Conservation (phyloP, 805 yeast genomes). For the Brettanomyces naardenensis region DNA sequence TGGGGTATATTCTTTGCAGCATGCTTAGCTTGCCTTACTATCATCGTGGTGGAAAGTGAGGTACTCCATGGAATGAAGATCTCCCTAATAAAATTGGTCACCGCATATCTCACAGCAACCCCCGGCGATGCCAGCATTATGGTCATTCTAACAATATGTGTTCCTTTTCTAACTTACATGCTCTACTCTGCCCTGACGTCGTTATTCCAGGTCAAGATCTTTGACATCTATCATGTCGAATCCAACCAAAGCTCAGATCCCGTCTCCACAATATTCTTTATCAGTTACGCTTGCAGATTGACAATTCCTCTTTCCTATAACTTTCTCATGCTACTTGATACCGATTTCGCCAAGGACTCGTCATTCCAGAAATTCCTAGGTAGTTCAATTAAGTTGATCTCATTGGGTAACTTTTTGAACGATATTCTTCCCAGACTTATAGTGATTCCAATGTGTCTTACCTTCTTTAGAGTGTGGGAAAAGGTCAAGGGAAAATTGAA, state of each 20-base stretch:
- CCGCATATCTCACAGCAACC: slow-evolving; percentile 17
- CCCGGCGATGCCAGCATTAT: slow-evolving; percentile 11
- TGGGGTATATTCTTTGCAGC: slow-evolving; percentile 32
- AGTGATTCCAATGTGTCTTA: slow-evolving; percentile 58
- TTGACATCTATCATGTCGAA: slow-evolving; percentile 64
- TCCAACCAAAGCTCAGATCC: slow-evolving; percentile 68
- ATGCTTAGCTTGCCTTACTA: slow-evolving; percentile 35
- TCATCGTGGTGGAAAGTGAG: slow-evolving; percentile 64
- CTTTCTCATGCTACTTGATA: slow-evolving; percentile 56
- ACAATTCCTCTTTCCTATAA: slow-evolving; percentile 79
- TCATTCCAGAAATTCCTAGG: slow-evolving; percentile 71
- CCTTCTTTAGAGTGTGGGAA: slow-evolving; percentile 63
- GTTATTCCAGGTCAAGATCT: slow-evolving; percentile 57
- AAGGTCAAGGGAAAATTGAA: slow-evolving; percentile 33
- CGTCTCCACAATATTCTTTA: slow-evolving; percentile 66
- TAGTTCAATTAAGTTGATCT: slow-evolving; percentile 64
- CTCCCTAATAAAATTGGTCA: slow-evolving; percentile 49
- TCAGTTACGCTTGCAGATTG: slow-evolving; percentile 72
- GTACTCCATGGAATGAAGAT: slow-evolving; percentile 59
- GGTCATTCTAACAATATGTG: slow-evolving; percentile 33
- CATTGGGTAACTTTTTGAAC: slow-evolving; percentile 64
- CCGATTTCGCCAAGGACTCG: slow-evolving; percentile 24
- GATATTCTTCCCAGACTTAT: slow-evolving; percentile 70
- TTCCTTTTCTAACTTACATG: slow-evolving; percentile 55
- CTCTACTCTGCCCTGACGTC: slow-evolving; percentile 58